Percentiles rank a stretch among this genome's conserved stretches.
phyloP scores from a whole-genome alignment of 140 eudicot species.

The Cichorium intybus region DNA sequence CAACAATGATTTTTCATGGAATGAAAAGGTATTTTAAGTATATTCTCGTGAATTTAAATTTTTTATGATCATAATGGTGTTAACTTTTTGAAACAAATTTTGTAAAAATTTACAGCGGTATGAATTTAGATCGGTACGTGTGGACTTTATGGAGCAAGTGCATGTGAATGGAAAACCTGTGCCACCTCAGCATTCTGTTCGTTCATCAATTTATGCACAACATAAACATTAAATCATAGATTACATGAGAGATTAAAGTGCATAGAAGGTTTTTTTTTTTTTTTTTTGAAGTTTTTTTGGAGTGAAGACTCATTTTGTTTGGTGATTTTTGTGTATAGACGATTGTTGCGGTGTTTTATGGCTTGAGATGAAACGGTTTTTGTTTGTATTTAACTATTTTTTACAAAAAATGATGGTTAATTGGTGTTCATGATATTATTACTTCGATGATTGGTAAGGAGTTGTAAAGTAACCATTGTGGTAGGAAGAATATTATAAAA shows the following conservation, averaged over 20 bases:
- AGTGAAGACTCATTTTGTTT: neutral
- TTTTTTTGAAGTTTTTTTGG: neutral
- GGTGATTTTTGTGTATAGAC: constrained; percentile 10
- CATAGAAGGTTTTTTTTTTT: neutral
- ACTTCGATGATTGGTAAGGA: neutral
- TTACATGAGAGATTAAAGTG: neutral
- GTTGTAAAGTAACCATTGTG: neutral
- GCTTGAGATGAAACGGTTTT: neutral
- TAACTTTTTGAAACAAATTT: neutral
- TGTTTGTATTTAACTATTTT: neutral
- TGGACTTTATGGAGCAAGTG: constrained; percentile 82
- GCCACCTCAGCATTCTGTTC: constrained; percentile 49
- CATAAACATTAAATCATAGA: constrained; percentile 77
- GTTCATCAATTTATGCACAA: constrained; percentile 69
- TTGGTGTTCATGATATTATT: neutral
- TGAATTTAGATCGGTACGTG: constrained; percentile 80
- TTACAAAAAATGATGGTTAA: neutral
- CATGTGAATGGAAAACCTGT: constrained; percentile 76
- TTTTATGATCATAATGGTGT: neutral
- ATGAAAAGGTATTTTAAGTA: constrained; percentile 55
- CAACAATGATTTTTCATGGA: constrained; percentile 73
- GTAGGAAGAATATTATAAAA: too few species aligned
- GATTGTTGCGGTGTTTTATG: constrained; percentile 4
- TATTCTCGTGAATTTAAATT: neutral
- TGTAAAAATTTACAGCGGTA: constrained; percentile 47